A percentile compares a stretch with the other conserved stretches of the same genome.
phyloP scores from a whole-genome alignment of 257 asterid genomes.

The Ehretia macrophylla region DNA sequence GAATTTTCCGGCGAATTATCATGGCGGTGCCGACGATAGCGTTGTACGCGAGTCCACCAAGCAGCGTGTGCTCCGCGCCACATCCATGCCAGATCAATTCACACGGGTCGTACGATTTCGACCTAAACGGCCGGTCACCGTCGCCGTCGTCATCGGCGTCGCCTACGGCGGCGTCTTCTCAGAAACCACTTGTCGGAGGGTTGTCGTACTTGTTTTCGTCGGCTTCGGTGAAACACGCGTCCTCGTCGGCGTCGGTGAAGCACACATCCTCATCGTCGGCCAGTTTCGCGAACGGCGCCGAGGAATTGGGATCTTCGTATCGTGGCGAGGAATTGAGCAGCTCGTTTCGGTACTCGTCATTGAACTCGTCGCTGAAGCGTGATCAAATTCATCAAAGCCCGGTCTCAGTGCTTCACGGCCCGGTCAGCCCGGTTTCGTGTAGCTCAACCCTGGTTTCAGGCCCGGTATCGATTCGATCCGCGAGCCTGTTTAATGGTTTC shows the following conservation, averaged over 20 bases:
- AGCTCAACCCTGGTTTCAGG: too few species aligned
- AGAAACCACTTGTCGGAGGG: conserved; percentile 57
- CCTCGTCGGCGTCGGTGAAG: conserved; percentile 28
- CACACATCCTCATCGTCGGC: conserved; percentile 31
- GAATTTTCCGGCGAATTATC: not conserved
- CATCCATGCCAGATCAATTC: conserved; percentile 65
- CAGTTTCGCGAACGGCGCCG: conserved; percentile 45
- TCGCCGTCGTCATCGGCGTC: conserved; percentile 52
- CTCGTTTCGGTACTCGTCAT: conserved; percentile 59
- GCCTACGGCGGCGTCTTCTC: conserved; percentile 36
- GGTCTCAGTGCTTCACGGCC: conserved; percentile 81
- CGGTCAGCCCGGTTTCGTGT: conserved; percentile 28
- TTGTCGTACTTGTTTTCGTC: conserved; percentile 56
- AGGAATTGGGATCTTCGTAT: conserved; percentile 64
- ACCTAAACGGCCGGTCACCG: conserved; percentile 52
- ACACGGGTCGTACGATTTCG: conserved; percentile 64
- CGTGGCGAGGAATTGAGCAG: conserved; percentile 58
- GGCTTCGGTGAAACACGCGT: conserved; percentile 56
- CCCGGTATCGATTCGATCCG: conserved; percentile 43
- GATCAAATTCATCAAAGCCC: conserved; percentile 87
- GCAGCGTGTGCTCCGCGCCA: conserved; percentile 69
- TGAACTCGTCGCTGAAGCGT: conserved; percentile 63
- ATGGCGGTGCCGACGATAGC: conserved; percentile 94
- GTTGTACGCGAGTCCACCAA: conserved; percentile 75
- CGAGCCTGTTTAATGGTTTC: conserved; percentile 59